Conservation (phyloP, 73 alveolate genomes). For the Paramecium biaurelia region DNA sequence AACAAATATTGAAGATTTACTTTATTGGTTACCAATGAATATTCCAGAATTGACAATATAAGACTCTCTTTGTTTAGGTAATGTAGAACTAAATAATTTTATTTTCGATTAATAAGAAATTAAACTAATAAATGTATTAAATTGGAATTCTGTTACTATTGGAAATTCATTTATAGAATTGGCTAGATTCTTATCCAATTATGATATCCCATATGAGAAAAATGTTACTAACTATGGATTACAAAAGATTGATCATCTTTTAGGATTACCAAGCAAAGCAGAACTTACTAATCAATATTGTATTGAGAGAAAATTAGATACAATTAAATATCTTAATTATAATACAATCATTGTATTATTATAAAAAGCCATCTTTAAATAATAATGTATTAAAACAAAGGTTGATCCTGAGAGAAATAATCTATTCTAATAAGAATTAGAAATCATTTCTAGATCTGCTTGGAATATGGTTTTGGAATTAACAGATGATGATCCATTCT, state of each 20-base stretch:
- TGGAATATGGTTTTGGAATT: neutral
- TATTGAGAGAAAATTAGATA: neutral
- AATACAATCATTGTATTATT: neutral
- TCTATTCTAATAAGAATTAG: neutral
- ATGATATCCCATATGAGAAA: neutral
- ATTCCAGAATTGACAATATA: neutral
- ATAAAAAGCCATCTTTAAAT: neutral
- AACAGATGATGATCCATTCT: neutral
- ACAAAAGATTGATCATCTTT: neutral
- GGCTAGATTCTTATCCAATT: neutral
- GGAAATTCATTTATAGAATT: conserved; percentile 53
- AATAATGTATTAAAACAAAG: neutral
- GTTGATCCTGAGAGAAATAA: neutral
- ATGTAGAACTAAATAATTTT: conserved; percentile 53
- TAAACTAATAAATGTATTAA: conserved; percentile 1
- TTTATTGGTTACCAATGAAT: conserved; percentile 51
- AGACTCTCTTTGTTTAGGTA: conserved; percentile 32
- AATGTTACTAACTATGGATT: neutral
- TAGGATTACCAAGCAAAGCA: neutral
- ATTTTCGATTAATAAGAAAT: conserved; percentile 45
- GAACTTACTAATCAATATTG: neutral
- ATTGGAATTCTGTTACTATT: conserved; percentile 46
- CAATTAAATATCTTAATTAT: neutral
- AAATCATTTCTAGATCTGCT: neutral
- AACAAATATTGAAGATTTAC: conserved; percentile 31